Conservation (phyloP, 257 asterid species). For the Verbascum thapsus region DNA sequence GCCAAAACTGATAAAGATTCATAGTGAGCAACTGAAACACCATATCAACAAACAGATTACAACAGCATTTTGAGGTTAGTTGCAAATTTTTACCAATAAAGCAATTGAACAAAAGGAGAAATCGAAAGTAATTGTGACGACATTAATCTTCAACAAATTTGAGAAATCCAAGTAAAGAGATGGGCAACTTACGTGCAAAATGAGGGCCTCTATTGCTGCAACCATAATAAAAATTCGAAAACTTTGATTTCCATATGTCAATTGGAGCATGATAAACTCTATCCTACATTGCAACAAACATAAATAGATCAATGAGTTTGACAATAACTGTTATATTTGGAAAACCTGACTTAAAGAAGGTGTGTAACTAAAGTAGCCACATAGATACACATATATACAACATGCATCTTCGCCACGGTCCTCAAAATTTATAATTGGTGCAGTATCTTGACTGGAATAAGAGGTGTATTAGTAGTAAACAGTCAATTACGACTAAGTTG, state of each 20-base stretch:
- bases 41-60: conserved; percentile 17
- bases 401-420: conserved; percentile 5
- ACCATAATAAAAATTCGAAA: conserved; percentile 69
- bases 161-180: conserved; percentile 23
- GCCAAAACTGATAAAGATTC: conserved; percentile 8
- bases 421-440: neutral
- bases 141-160: conserved; percentile 20
- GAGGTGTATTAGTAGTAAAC: neutral
- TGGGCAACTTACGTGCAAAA: conserved; percentile 61
- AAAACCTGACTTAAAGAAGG: neutral
- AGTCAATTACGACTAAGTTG: conserved; percentile 8
- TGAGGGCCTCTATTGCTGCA: conserved; percentile 84
- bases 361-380: conserved; percentile 1
- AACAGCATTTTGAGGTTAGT: conserved; percentile 10
- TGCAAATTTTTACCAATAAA: conserved; percentile 24
- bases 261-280: conserved; percentile 61
- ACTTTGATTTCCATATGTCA: conserved; percentile 91
- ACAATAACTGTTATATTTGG: neutral
- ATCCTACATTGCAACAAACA: conserved; percentile 51
- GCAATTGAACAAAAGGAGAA: conserved; percentile 21
- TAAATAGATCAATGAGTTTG: conserved; percentile 28
- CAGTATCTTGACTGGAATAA: conserved; percentile 10
- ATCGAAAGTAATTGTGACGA: conserved; percentile 3
- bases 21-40: conserved; percentile 19
- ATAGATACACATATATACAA: conserved; percentile 20